Conservation (phyloP, 2,329 filamentous ascomycete species). For the Arthroderma uncinatum region DNA sequence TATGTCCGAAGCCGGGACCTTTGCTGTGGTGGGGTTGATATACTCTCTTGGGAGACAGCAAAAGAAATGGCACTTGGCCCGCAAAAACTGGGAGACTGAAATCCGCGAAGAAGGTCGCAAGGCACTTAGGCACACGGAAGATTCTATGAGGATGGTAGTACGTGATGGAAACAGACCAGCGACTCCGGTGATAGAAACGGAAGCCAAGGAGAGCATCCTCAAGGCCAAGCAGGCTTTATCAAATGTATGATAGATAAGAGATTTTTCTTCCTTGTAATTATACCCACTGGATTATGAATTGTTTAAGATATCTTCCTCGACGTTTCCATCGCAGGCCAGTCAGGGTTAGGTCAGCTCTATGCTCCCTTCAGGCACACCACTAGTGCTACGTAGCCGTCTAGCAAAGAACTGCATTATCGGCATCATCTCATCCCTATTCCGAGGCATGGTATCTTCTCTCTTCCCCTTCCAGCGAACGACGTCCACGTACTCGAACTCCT, state of each 20-base stretch:
- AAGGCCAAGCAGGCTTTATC: conserved; percentile 39
- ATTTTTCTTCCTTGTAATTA: conserved; percentile 11
- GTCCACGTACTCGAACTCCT: conserved; percentile 55
- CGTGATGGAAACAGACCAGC: conserved; percentile 33
- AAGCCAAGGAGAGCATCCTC: conserved; percentile 35
- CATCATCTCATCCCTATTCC: conserved; percentile 69
- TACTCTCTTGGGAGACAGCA: conserved; percentile 49
- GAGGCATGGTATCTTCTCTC: conserved; percentile 69
- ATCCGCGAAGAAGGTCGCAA: conserved; percentile 47
- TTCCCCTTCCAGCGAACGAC: conserved; percentile 59
- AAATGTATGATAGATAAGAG: conserved; percentile 20
- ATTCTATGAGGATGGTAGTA: conserved; percentile 38
- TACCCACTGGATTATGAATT: conserved; percentile 7
- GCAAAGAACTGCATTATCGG: conserved; percentile 72
- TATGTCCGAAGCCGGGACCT: conserved; percentile 47
- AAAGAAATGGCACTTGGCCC: conserved; percentile 46
- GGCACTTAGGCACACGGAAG: conserved; percentile 45
- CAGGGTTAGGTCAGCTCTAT: conserved; percentile 29
- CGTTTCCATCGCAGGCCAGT: neutral
- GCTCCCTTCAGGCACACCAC: conserved; percentile 37
- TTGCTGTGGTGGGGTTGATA: conserved; percentile 49
- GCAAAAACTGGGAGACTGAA: conserved; percentile 41
- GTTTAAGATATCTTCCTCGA: neutral
- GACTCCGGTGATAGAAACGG: conserved; percentile 29
- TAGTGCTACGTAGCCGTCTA: conserved; percentile 32